Conservation (phyloP, 305 asterid species). For the Fraxinus nigra region DNA sequence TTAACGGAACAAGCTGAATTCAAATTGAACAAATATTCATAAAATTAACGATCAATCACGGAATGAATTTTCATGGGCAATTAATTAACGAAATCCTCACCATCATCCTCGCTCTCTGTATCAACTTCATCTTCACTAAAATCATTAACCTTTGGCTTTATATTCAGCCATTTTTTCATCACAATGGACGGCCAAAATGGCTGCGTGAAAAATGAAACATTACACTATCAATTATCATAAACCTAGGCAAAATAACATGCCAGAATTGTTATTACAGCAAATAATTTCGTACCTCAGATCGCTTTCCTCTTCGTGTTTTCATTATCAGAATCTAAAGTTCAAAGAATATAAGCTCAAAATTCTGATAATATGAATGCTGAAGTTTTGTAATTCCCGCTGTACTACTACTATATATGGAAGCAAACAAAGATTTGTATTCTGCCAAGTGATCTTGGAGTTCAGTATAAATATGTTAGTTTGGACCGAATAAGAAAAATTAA, state of each 20-base stretch:
- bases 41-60: neutral
- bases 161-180: constrained; percentile 91
- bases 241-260: constrained; percentile 16
- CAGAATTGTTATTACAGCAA: neutral
- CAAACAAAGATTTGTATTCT: neutral
- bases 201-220: constrained; percentile 29
- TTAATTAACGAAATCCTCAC: constrained; percentile 29
- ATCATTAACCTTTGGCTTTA: constrained; percentile 66
- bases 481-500: neutral
- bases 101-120: constrained; percentile 92
- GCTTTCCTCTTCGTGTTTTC: constrained; percentile 52
- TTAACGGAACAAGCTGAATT: constrained; percentile 50
- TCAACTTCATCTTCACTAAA: constrained; percentile 95
- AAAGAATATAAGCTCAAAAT: constrained; percentile 20
- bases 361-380: constrained; percentile 24
- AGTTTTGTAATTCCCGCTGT: constrained; percentile 8
- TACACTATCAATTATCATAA: neutral
- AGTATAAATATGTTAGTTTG: neutral
- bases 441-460: neutral
- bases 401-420: constrained; percentile 14
- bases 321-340: constrained; percentile 25
- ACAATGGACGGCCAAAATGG: constrained; percentile 88
- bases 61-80: neutral
- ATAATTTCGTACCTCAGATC: constrained; percentile 49
- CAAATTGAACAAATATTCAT: neutral